Evolutionary conservation across 2,329 filamentous ascomycete species (phyloP), one percentile per base, ranked within the genome.

Genomic region (Penicillium sp.): DNA sequence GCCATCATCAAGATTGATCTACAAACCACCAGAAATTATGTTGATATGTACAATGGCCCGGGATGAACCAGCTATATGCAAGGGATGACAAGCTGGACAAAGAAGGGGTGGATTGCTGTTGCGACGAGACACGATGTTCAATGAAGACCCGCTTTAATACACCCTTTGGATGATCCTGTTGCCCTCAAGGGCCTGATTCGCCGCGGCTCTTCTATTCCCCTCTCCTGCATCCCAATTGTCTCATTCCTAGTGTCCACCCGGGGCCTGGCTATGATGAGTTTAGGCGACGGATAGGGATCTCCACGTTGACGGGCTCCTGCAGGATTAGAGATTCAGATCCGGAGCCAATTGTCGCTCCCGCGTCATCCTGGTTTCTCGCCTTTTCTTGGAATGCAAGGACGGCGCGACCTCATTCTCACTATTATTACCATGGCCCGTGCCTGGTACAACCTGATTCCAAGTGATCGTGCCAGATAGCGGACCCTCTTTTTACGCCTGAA

Each of bases 311-410:
- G 52, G 62, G 60, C 53, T 51, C 63, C 63, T 66, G 61, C 67
- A 65, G 62, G 57, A 55, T 59, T 48, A 52, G 53, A 39, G 55
- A 55, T 61, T 46, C 50, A 53, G 50, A 54, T 54, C 53, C 57
- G 27, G 57, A 50, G 41, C 69, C 69, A 71, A 71, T 70, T 55
- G 60, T 47, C 27, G 16, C 30, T 18, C 36, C 34, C 23, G 14
- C 49, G 29, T 42, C 35, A 35, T 47, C 53, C 45, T 53, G 51
- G 50, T 51, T 62, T 63, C 60, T 64, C 58, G 61, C 61, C 63
- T 65, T 58, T 56, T 63, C 32, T 64, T 61, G 69, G 70, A 67
- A 74, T 74, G 71, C 70, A 74, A 74, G 71, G 71, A 73, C 55
- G 47, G 56, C 57, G 52, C 56, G 58, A 62, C 55, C 53, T 61